Conservation (phyloP, 495 filamentous ascomycete genomes). For the Penicillium pancosmium region DNA sequence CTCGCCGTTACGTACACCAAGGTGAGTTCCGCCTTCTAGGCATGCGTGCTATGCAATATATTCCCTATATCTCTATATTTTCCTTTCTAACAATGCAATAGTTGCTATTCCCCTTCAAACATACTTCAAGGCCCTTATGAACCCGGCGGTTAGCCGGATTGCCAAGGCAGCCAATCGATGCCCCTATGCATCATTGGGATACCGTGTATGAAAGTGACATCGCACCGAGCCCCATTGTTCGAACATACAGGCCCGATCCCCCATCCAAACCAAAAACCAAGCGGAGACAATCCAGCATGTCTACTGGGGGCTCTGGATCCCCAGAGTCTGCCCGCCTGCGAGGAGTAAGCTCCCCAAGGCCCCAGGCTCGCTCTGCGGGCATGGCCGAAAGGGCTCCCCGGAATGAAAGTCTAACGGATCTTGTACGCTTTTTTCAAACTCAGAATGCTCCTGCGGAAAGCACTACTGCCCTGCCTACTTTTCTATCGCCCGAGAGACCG, state of each 20-base stretch:
- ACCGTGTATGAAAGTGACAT: conserved; percentile 32
- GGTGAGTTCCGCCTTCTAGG: conserved; percentile 18
- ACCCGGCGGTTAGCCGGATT: conserved; percentile 16
- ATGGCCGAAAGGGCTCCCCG: conserved; percentile 28
- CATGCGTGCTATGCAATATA: neutral
- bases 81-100: neutral
- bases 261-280: conserved; percentile 23
- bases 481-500: conserved; percentile 15
- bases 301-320: conserved; percentile 24
- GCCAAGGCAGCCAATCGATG: conserved; percentile 28
- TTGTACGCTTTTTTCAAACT: conserved; percentile 43
- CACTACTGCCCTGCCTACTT: conserved; percentile 26
- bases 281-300: conserved; percentile 35
- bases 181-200: conserved; percentile 40
- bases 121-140: conserved; percentile 17
- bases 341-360: conserved; percentile 15
- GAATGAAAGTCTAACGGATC: conserved; percentile 40
- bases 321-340: conserved; percentile 9
- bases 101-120: neutral
- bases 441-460: conserved; percentile 28
- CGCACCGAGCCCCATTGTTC: conserved; percentile 48
- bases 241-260: conserved; percentile 40
- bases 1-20: neutral
- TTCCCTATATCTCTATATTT: neutral
- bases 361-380: conserved; percentile 31